A percentile compares a stretch with the other conserved stretches of the same genome.
phyloP scores from a whole-genome alignment of 768 basidiomycete genomes.

The Lactarius akahatsu region DNA sequence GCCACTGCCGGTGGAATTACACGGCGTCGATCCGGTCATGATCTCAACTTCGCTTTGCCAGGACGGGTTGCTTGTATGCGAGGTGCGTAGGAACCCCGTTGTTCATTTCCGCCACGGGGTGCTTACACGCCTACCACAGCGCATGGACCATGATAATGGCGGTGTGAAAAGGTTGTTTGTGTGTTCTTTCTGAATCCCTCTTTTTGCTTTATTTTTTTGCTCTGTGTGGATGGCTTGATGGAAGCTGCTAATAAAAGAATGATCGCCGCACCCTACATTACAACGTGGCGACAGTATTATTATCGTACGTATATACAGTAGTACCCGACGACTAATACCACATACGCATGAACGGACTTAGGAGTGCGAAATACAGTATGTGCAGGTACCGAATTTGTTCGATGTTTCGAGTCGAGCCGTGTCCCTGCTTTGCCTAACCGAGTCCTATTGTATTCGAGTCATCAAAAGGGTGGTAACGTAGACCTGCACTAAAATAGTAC shows the following conservation, averaged over 20 bases:
- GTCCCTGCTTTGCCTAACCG: neutral
- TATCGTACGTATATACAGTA: no score
- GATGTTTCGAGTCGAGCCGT: no score
- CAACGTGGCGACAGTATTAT: no score
- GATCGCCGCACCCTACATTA: no score
- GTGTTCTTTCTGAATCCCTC: slow-evolving; percentile 1
- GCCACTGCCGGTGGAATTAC: neutral
- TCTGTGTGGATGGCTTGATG: neutral
- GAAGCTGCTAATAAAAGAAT: neutral
- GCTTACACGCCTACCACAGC: neutral
- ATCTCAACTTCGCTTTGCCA: slow-evolving; percentile 4
- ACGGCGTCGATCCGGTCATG: neutral
- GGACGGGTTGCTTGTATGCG: slow-evolving; percentile 5
- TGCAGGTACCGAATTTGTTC: no score
- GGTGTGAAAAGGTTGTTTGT: neutral
- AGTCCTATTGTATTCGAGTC: neutral
- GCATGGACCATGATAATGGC: neutral
- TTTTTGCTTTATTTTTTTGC: neutral
- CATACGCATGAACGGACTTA: no score
- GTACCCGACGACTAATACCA: no score
- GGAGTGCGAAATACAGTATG: no score
- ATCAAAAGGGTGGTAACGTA: no score
- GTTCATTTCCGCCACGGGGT: neutral
- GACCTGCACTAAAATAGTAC: neutral
- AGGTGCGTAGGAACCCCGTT: neutral